Evolutionary conservation across 179 eudicot genomes (phyloP), one percentile per base, ranked within the genome.

Genomic region (Pouteria campechiana): DNA sequence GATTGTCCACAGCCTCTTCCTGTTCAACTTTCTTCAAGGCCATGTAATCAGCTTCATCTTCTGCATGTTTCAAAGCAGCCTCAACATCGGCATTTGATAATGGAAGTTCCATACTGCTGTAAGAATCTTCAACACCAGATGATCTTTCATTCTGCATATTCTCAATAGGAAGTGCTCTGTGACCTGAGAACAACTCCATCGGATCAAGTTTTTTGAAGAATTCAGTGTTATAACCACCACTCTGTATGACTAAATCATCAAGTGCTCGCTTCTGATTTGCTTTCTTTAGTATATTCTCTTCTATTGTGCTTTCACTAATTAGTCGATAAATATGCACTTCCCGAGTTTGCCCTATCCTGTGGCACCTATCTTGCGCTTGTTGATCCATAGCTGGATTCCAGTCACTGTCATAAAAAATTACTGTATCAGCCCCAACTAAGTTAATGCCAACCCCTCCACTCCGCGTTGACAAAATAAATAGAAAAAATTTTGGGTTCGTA

Each of bases 341-440:
- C 30, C 96, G 99, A 30, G 99, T 92, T 68, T 92, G 99, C 23
- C 99, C 99, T 31, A 92, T 88, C 48, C 99, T 76, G 54, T 92
- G 99, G 68, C 96, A 88, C 39, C 99, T 76, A 68, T 92, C 99
- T 66, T 88, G 96, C 48, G 99, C 99, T 58, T 92, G 99, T 69
- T 75, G 88, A 68, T 92, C 99, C 99, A 92, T 88, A 22, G 99
- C 96, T 50, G 99, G 99, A 63, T 92, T 92, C 99, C 99, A 92
- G 63, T 92, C 99, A 72, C 99, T 83, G 51, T 92, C 99, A 57
- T 92, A 92, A 46, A 92, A 92, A 36, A 92, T 92, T n/a, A 92
- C 99, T 3, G 99, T 92, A 55, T 92, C 99, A 42, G 99, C 99
- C 44, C 96, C 99, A 46, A 88, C 94, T 40, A 92, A 81, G 45